Conservation (phyloP, 768 basidiomycete species). For the Suillus subalutaceus region DNA sequence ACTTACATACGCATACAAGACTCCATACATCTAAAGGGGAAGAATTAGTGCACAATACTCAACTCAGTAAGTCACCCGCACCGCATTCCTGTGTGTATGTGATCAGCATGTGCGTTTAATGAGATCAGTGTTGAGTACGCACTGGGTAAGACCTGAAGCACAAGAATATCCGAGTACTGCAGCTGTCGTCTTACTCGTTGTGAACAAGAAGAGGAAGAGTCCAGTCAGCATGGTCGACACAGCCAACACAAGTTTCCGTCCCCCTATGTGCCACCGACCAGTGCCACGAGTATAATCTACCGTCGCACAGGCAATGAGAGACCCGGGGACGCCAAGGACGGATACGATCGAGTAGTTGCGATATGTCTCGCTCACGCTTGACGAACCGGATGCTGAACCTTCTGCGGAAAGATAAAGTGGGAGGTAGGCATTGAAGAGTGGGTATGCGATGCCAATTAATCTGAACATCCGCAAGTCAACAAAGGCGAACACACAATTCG, state of each 20-base stretch:
- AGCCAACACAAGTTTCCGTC: conserved; percentile 51
- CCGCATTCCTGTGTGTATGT: conserved; percentile 36
- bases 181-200: conserved; percentile 43
- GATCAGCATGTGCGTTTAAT: conserved; percentile 1
- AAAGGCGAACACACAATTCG: background rate
- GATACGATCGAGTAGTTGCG: conserved; percentile 55
- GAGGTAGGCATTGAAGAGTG: conserved; percentile 55
- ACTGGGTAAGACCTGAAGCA: conserved; percentile 45
- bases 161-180: conserved; percentile 51
- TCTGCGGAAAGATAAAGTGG: conserved; percentile 48
- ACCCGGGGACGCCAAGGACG: conserved; percentile 49
- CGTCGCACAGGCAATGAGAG: conserved; percentile 46
- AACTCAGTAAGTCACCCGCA: conserved; percentile 18
- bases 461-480: conserved; percentile 24
- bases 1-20: conserved; percentile 49
- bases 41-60: conserved; percentile 7
- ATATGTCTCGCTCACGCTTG: conserved; percentile 38
- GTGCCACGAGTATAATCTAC: conserved; percentile 45
- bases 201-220: conserved; percentile 55
- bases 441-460: conserved; percentile 55
- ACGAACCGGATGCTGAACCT: conserved; percentile 26
- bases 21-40: conserved; percentile 47
- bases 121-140: conserved; percentile 17
- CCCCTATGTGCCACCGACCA: conserved; percentile 40
- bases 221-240: conserved; percentile 46